A percentile compares a stretch with the other conserved stretches of the same genome.
Conservation (phyloP, 2,329 filamentous ascomycete genomes). For the Lasiodiplodia citricola region DNA sequence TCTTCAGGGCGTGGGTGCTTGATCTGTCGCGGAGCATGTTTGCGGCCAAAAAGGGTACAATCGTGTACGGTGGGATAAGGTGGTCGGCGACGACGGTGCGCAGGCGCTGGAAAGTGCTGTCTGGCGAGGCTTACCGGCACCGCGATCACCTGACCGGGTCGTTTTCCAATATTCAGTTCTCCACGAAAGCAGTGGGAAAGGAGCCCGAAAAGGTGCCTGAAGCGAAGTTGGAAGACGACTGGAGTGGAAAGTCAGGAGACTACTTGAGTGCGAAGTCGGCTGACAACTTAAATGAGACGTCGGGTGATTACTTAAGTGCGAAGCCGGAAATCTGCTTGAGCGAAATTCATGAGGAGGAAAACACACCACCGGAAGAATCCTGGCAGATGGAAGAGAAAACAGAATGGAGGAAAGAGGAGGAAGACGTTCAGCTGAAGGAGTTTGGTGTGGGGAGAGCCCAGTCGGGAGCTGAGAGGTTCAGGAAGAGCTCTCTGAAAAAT, state of each 20-base stretch:
- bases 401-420: background rate
- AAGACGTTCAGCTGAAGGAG: background rate
- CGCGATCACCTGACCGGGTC: conserved; percentile 8
- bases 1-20: conserved; percentile 20
- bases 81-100: conserved; percentile 17
- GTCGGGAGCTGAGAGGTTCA: background rate
- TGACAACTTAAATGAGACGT: background rate
- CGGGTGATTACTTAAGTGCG: background rate
- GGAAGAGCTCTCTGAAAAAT: background rate
- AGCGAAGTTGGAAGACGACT: background rate
- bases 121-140: conserved; percentile 15
- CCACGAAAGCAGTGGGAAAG: conserved; percentile 5
- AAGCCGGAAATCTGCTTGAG: background rate
- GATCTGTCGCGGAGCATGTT: conserved; percentile 16
- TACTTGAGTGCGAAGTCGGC: background rate
- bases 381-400: background rate
- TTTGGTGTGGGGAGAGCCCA: background rate
- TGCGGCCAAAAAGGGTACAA: background rate
- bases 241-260: background rate
- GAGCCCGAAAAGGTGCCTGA: background rate
- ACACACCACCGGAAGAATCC: background rate
- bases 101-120: conserved; percentile 21
- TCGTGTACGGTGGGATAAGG: conserved; percentile 19
- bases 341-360: background rate
- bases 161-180: conserved; percentile 16